A percentile compares a stretch with the other conserved stretches of the same genome.
These are phyloP conservation scores for Lactifluus pinguis DNA, from an alignment of 768 basidiomycete genomes.

Conservation along the genomic window DNA sequence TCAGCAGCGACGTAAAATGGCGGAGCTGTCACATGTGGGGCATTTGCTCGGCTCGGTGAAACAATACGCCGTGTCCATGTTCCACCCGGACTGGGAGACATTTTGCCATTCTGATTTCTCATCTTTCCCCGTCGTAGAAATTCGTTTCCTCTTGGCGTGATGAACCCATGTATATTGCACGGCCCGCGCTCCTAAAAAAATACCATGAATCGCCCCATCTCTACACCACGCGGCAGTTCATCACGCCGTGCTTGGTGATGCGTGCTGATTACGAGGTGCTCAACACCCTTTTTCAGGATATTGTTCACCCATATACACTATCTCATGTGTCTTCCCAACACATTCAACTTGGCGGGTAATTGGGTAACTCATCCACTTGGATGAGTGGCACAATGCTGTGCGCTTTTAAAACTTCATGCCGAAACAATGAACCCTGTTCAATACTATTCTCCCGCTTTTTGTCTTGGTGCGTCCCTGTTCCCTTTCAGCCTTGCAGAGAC, in stretches of 20 bases:
- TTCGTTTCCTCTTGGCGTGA: too few relatives aligned
- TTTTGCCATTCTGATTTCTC: not conserved
- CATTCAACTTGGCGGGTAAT: not conserved
- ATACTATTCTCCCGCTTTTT: not conserved
- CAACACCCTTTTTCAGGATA: not conserved
- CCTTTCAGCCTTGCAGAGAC: not conserved
- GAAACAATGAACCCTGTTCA: not conserved
- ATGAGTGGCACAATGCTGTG: not conserved
- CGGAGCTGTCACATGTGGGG: too few relatives aligned
- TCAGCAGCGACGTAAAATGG: too few relatives aligned
- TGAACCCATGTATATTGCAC: too few relatives aligned
- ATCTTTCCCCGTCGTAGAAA: too few relatives aligned
- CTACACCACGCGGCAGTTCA: not conserved
- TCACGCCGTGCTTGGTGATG: not conserved
- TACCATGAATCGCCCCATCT: not conserved
- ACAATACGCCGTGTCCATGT: too few relatives aligned
- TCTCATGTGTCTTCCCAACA: not conserved
- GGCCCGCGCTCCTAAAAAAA: too few relatives aligned
- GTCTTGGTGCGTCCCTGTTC: not conserved
- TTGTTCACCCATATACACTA: not conserved
- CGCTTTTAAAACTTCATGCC: not conserved
- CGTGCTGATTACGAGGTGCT: not conserved
- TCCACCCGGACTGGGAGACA: not conserved
- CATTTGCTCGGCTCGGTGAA: too few relatives aligned
- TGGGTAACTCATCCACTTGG: not conserved